Percentiles rank a stretch among this genome's conserved stretches.
Evolutionary conservation across 768 basidiomycete species (phyloP).

Genomic region (Psilocybe cubensis): DNA sequence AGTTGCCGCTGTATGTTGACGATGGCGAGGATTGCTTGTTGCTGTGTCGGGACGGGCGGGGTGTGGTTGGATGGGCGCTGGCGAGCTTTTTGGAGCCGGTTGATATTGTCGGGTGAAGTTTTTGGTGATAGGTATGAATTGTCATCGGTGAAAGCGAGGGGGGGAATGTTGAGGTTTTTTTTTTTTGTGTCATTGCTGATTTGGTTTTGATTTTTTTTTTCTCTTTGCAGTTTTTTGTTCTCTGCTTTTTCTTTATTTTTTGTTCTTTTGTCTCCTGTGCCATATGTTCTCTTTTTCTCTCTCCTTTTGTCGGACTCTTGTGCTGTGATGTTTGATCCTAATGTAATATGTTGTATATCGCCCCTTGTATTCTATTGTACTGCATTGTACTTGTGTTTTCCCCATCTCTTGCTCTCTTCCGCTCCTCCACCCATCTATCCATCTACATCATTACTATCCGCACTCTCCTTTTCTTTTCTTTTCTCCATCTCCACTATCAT

Average conservation of each 20-base stretch:
- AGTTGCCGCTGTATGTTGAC: conserved; percentile 79
- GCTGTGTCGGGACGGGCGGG: conserved; percentile 60
- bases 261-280: too few species aligned
- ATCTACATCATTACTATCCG: background rate
- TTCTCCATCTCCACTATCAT: background rate
- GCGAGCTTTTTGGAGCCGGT: conserved; percentile 80
- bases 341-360: background rate
- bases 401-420: background rate
- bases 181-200: background rate
- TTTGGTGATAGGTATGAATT: background rate
- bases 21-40: conserved; percentile 79
- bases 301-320: background rate
- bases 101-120: conserved; percentile 2
- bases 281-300: background rate
- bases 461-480: background rate
- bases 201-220: background rate
- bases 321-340: background rate
- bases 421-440: background rate
- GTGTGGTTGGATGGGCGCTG: conserved; percentile 76
- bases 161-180: background rate
- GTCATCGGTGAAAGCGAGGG: background rate
- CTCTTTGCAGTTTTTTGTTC: background rate
- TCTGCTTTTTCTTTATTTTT: background rate
- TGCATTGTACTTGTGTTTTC: background rate
- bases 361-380: background rate